Conservation (phyloP, 2,329 filamentous ascomycete species). For the Whalleya microplaca region DNA sequence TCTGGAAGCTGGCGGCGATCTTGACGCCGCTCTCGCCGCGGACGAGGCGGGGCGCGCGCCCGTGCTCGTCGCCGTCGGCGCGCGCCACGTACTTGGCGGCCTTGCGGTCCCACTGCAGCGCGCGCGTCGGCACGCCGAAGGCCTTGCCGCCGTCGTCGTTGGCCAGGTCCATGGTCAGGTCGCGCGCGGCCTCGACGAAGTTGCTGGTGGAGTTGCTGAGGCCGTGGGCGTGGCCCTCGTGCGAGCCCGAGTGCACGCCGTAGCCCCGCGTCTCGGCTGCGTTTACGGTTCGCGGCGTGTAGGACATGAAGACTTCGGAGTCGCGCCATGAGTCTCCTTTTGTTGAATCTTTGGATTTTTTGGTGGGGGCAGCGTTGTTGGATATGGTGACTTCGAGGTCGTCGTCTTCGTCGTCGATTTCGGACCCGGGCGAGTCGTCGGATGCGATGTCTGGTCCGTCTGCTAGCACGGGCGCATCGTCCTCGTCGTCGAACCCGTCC, state of each 20-base stretch:
- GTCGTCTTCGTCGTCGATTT: constrained; percentile 58
- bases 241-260: constrained; percentile 78
- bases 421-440: constrained; percentile 42
- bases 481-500: constrained; percentile 30
- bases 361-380: constrained; percentile 54
- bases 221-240: not conserved
- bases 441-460: constrained; percentile 36
- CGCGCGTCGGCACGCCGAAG: constrained; percentile 76
- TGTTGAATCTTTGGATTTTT: constrained; percentile 49
- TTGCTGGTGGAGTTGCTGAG: constrained; percentile 65
- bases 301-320: constrained; percentile 93
- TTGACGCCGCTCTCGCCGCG: constrained; percentile 92
- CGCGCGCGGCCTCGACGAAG: constrained; percentile 87
- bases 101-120: constrained; percentile 97
- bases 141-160: constrained; percentile 83
- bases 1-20: constrained; percentile 91
- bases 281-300: constrained; percentile 80
- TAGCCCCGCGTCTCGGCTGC: constrained; percentile 89
- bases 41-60: constrained; percentile 69
- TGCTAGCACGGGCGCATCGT: constrained; percentile 31
- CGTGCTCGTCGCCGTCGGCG: constrained; percentile 94
- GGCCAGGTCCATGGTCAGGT: constrained; percentile 87
- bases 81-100: constrained; percentile 91
- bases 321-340: constrained; percentile 73
- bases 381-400: constrained; percentile 74